Evolutionary conservation across 2,329 filamentous ascomycete genomes (phyloP).

Genomic region (Trichothecium sympodiale): DNA sequence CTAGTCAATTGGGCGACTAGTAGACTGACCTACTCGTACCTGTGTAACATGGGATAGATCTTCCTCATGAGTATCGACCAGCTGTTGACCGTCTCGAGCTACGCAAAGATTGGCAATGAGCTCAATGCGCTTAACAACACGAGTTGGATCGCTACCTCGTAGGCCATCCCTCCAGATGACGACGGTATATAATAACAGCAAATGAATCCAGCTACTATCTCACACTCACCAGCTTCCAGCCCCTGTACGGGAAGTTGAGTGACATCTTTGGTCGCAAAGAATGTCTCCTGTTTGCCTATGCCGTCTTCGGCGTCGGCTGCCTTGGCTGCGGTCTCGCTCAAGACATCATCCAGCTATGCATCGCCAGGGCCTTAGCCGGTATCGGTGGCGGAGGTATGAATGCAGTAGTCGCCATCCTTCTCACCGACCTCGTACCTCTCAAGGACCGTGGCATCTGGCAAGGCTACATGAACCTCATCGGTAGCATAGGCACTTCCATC

Average conservation of each 20-base stretch:
- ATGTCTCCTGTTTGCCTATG: constrained; percentile 53
- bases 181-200: no score
- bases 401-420: constrained; percentile 55
- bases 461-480: constrained; percentile 62
- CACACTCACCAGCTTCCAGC: constrained; percentile 64
- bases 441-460: constrained; percentile 64
- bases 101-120: constrained; percentile 67
- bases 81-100: constrained; percentile 67
- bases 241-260: constrained; percentile 59
- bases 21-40: not conserved
- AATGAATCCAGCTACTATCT: constrained; percentile 48
- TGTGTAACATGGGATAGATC: constrained; percentile 32
- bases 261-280: constrained; percentile 62
- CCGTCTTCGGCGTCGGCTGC: constrained; percentile 54
- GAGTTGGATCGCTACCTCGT: constrained; percentile 57
- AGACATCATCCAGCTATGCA: constrained; percentile 54
- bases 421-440: constrained; percentile 57
- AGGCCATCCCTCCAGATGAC: constrained; percentile 6
- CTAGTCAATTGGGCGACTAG: no score
- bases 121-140: constrained; percentile 63
- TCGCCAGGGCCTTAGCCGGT: constrained; percentile 39
- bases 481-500: constrained; percentile 52
- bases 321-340: constrained; percentile 51
- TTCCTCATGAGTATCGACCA: constrained; percentile 67
- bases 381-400: constrained; percentile 65